These are phyloP conservation scores for Endotrypanum monterogeii DNA, from an alignment of 208 protist genomes.

Conservation along the genomic window DNA sequence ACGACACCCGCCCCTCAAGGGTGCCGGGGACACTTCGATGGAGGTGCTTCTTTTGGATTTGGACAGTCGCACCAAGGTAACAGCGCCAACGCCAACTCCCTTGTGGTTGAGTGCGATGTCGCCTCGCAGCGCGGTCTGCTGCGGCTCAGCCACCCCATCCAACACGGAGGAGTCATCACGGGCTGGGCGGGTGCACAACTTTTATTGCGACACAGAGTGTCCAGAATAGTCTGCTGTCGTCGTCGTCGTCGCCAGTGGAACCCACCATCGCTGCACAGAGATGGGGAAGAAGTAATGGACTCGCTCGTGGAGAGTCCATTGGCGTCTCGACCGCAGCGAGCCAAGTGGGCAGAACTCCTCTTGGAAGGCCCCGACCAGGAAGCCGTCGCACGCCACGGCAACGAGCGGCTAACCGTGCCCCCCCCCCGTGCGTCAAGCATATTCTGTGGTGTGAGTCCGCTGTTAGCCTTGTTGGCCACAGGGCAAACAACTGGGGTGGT, in stretches of 20 bases:
- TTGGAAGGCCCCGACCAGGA: slow-evolving; percentile 36
- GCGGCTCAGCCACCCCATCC: slow-evolving; percentile 65
- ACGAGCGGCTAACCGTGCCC: slow-evolving; percentile 81
- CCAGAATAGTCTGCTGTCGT: slow-evolving; percentile 3
- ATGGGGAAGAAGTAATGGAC: slow-evolving; percentile 19
- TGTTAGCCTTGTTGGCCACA: slow-evolving; percentile 66
- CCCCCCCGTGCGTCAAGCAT: slow-evolving; percentile 33
- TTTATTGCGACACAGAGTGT: slow-evolving; percentile 37
- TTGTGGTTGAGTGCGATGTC: slow-evolving; percentile 19
- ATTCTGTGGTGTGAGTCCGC: slow-evolving; percentile 52
- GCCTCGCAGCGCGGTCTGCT: slow-evolving; percentile 57
- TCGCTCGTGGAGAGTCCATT: slow-evolving; percentile 66
- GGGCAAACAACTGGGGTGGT: slow-evolving; percentile 64
- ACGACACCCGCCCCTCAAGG: background rate
- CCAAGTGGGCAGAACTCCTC: slow-evolving; percentile 48
- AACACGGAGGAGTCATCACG: slow-evolving; percentile 49
- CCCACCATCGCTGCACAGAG: background rate
- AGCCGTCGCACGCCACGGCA: slow-evolving; percentile 16
- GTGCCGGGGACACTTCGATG: background rate
- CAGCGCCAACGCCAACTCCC: background rate
- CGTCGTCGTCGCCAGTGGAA: background rate
- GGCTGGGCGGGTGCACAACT: slow-evolving; percentile 43
- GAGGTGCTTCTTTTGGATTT: slow-evolving; percentile 51
- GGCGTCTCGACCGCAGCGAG: slow-evolving; percentile 57
- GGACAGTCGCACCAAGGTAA: slow-evolving; percentile 33